Base-by-base conservation (phyloP, 345 rosid species). In the Tarenaya hassleriana region DNA sequence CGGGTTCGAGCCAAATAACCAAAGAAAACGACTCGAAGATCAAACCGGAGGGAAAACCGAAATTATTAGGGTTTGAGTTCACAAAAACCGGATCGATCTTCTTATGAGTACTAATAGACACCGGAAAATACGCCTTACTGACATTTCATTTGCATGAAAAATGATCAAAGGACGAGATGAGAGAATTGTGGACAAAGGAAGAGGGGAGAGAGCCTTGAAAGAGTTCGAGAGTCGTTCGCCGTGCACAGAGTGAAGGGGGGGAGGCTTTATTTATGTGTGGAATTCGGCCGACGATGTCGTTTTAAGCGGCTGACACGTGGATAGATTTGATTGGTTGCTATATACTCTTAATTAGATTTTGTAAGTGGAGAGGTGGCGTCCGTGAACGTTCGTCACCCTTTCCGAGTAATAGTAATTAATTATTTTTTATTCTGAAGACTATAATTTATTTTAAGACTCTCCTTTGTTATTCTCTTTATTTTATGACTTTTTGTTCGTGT, bases 51-150 rank as follows among this genome's bases (percentile, higher is more conserved):
- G n/a, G n/a, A n/a, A n/a, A n/a, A n/a, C n/a, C n/a, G n/a, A n/a
- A n/a, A n/a, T n/a, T n/a, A n/a, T n/a, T n/a, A n/a, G n/a, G 29
- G 2, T 24, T 24, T 24, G 53, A 29, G 51, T 49, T 53, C 47
- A 18, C 7, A 34, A 34, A 10, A 19, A 12, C 48, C 52, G 46
- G 34, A 38, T 16, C 1, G 66, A 60, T 61, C 71, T 49, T 60
- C 50, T 67, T 47, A 55, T 50, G 10, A 67, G 55, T 47, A 49
- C 62, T 41, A 34, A 53, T 41, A 67, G 34, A n/a, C 67, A 67
- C 3, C 41, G 58, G 42, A 47, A 67, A 41, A 54, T 55, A 24
- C 61, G 66, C 48, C 48, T 41, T 34, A 67, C 48, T 3, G 66
- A 67, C 55, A 41, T 18, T 10, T 44, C 1, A 11, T 55, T 32